phyloP scores from a whole-genome alignment of 352 stramenopile genomes.

The Elongisporangium undulatum region DNA sequence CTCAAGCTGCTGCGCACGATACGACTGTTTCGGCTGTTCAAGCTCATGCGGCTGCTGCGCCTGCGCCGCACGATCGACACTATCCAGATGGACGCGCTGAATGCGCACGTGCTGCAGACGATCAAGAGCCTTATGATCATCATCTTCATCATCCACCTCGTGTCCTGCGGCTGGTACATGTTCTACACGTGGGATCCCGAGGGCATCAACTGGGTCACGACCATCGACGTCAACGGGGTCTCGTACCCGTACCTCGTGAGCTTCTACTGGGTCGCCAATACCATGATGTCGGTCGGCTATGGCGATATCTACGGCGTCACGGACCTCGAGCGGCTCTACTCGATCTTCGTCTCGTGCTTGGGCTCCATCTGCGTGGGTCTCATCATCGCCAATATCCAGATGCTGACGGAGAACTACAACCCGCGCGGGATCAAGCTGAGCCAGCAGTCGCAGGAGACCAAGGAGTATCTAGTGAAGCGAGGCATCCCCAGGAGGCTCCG shows the following conservation, averaged over 20 bases:
- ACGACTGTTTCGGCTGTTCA: conserved; percentile 64
- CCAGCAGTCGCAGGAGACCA: conserved; percentile 71
- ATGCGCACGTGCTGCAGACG: conserved; percentile 73
- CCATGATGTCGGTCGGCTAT: conserved; percentile 93
- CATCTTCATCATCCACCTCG: conserved; percentile 75
- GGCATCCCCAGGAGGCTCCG: conserved; percentile 56
- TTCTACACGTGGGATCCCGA: conserved; percentile 79
- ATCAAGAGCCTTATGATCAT: conserved; percentile 64
- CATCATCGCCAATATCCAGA: conserved; percentile 92
- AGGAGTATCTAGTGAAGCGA: conserved; percentile 74
- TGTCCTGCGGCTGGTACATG: conserved; percentile 75
- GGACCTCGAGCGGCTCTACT: conserved; percentile 74
- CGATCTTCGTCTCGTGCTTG: conserved; percentile 80
- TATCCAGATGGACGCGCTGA: conserved; percentile 72
- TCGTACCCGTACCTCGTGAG: conserved; percentile 79
- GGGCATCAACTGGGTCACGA: conserved; percentile 69
- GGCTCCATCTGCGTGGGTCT: conserved; percentile 88
- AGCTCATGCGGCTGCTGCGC: conserved; percentile 66
- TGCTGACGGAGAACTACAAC: conserved; percentile 91
- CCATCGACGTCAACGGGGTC: conserved; percentile 33
- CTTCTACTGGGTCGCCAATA: conserved; percentile 93
- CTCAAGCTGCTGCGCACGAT: conserved; percentile 77
- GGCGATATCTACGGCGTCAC: conserved; percentile 87
- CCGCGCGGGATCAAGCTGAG: conserved; percentile 67
- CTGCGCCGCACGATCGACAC: conserved; percentile 58